These are phyloP conservation scores for Globisporangium orthogonon DNA, from an alignment of 352 stramenopile species.

Conservation along the genomic window DNA sequence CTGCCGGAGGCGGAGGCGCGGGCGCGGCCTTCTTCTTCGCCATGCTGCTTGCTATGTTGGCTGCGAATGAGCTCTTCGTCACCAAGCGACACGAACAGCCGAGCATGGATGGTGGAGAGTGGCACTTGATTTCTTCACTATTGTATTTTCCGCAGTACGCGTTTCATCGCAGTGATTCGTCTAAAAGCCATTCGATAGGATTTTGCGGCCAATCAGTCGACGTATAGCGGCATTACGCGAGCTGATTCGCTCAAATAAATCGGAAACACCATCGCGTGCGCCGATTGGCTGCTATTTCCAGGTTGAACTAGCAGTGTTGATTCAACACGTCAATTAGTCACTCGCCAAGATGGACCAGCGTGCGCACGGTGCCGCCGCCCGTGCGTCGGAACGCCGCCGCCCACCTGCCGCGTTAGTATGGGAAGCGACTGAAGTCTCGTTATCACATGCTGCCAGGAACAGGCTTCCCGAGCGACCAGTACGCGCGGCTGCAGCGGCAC, in stretches of 20 bases:
- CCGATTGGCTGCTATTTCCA: background rate
- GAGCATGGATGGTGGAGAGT: conserved; percentile 15
- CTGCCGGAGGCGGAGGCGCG: conserved; percentile 6
- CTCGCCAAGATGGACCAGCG: conserved; percentile 10
- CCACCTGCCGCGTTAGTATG: too few relatives aligned
- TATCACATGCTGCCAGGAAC: background rate
- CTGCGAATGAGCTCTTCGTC: conserved; percentile 6
- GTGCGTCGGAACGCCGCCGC: background rate
- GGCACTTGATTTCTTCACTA: background rate
- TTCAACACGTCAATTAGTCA: conserved; percentile 6
- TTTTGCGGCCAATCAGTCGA: background rate
- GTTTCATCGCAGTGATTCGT: background rate
- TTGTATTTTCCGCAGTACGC: background rate
- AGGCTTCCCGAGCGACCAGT: conserved; percentile 11
- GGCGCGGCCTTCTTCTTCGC: background rate
- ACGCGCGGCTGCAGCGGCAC: conserved; percentile 18
- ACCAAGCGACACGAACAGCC: conserved; percentile 15
- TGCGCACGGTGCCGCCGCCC: background rate
- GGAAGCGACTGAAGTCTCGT: too few relatives aligned
- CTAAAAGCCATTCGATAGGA: background rate
- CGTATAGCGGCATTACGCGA: background rate
- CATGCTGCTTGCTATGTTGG: background rate
- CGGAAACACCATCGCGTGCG: background rate
- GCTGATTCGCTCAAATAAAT: conserved; percentile 6
- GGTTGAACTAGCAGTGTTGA: conserved; percentile 15